Conservation (phyloP, 352 stramenopile genomes). For the Pythium biforme region DNA sequence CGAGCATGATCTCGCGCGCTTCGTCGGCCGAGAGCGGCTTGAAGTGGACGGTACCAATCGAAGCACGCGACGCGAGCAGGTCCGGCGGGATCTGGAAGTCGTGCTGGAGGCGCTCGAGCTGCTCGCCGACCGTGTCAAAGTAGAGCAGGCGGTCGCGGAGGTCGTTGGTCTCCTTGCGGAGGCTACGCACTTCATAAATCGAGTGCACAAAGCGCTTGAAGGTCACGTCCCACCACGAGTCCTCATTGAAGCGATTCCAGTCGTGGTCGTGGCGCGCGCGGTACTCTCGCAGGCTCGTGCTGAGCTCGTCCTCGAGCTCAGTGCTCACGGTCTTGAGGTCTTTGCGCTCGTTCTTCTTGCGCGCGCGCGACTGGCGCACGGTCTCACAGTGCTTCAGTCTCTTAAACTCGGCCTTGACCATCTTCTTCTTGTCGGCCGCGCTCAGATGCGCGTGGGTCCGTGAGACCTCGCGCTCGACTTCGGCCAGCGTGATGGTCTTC, state of each 20-base stretch:
- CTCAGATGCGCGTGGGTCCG: slow-evolving; percentile 42
- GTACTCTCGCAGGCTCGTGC: slow-evolving; percentile 35
- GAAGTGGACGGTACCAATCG: slow-evolving; percentile 67
- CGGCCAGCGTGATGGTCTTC: slow-evolving; percentile 48
- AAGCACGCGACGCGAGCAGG: slow-evolving; percentile 31
- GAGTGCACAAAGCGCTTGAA: slow-evolving; percentile 72
- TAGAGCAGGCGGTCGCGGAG: slow-evolving; percentile 54
- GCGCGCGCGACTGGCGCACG: slow-evolving; percentile 72
- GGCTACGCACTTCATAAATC: slow-evolving; percentile 64
- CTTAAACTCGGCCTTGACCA: slow-evolving; percentile 69
- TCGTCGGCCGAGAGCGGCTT: slow-evolving; percentile 43
- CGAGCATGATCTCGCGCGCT: slow-evolving; percentile 63
- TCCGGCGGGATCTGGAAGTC: slow-evolving; percentile 57
- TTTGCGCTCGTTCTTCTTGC: slow-evolving; percentile 69
- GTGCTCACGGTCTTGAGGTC: slow-evolving; percentile 54
- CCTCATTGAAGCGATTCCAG: slow-evolving; percentile 58
- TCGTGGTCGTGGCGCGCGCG: slow-evolving; percentile 34
- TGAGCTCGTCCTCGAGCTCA: slow-evolving; percentile 54
- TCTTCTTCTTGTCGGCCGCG: slow-evolving; percentile 41
- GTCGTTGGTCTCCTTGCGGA: slow-evolving; percentile 43
- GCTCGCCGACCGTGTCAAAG: slow-evolving; percentile 66
- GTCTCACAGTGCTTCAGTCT: slow-evolving; percentile 79
- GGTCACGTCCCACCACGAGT: slow-evolving; percentile 41
- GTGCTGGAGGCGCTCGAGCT: slow-evolving; percentile 61
- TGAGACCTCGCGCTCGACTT: slow-evolving; percentile 57